Evolutionary conservation across 768 basidiomycete genomes (phyloP), one percentile per base, ranked within the genome.

Genomic region (Boletus pseudo-olivaceus): DNA sequence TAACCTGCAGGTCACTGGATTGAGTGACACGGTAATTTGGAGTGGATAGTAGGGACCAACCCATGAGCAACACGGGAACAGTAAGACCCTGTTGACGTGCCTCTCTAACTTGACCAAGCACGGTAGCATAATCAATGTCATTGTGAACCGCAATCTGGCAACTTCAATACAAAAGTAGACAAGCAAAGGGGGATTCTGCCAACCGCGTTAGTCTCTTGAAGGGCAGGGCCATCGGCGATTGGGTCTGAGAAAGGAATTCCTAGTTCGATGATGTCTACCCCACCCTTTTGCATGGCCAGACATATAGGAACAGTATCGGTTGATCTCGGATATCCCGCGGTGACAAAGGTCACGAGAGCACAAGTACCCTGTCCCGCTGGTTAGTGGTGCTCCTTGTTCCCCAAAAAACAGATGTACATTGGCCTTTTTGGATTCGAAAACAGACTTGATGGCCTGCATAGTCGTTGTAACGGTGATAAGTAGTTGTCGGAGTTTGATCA

Each of bases 251-350:
- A 67, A 20, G 67, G 67, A 34, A 98, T 81, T 17, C 96, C 96
- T 17, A 99, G 80, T 70, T 99, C 96, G 56, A 98, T 94, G 55
- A 98, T 82, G 69, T 98, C 94, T 42, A 92, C 83, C 7, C 96
- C 96, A 49, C 96, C 96, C 42, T 82, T 81, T 71, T 98, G 88
- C 85, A 99, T 91, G 26, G 90, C 90, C 34, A 98, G 82, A 76
- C 98, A 70, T 54, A 93, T 79, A 2, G 90, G 85, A 11, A 96
- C 90, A 0, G 96, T 98, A 54, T 88, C 87, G 65, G 84, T 76
- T 50, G 72, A 70, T 8, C 76, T 82, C 27, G 96, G 96, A 73
- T 86, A 98, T 14, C 96, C 96, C 42, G 95, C 95, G 20, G 96
- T 99, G 62, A 98, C 78, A 73, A 97, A 99, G 34, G 95, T 90